Evolutionary conservation across 441 rosid species (phyloP), one percentile per base, ranked within the genome.

Genomic region (Pelargonium australe): DNA sequence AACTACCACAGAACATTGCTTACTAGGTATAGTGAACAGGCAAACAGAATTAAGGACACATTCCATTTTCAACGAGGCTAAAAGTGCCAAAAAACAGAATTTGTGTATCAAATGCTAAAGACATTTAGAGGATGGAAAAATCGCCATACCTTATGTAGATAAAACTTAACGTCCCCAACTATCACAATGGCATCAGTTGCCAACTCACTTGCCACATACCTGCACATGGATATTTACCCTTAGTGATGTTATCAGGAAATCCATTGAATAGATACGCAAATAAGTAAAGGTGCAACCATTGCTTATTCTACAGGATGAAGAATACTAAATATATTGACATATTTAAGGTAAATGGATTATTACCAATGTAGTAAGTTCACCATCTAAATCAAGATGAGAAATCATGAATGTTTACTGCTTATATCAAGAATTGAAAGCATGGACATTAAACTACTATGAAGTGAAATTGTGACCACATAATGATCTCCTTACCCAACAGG

Each of bases 121-220:
- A 66, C 31, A 3, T 47, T 60, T 2, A 25, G 43, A 7, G 11
- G 6, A 43, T 41, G 1, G 25, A 47, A 69, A 34, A 7, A 51
- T 0, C 47, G 40, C 64, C 70, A 2, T 80, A 91, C 99, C 99
- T 91, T 94, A 69, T 94, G 99, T 60, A 94, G 89, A 80, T 76
- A 74, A 83, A 91, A 94, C 79, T 88, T 91, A 58, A 87, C 91
- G 67, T 90, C 95, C n/a, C 85, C 96, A 14, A 92, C 85, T 69
- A 64, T 85, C 28, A 91, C 73, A 70, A 82, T 86, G 79, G 87
- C 81, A 84, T 95, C 99, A 4, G 96, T 75, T 41, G 82, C 83
- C 81, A 94, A 85, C 68, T 91, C 99, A 34, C 94, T 84, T 34
- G 85, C 76, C 61, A 91, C 89, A 31, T 87, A 82, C 85, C 99